Evolutionary conservation across 2,329 filamentous ascomycete genomes (phyloP), one percentile per base, ranked within the genome.

Genomic region (Xylaria sp.): DNA sequence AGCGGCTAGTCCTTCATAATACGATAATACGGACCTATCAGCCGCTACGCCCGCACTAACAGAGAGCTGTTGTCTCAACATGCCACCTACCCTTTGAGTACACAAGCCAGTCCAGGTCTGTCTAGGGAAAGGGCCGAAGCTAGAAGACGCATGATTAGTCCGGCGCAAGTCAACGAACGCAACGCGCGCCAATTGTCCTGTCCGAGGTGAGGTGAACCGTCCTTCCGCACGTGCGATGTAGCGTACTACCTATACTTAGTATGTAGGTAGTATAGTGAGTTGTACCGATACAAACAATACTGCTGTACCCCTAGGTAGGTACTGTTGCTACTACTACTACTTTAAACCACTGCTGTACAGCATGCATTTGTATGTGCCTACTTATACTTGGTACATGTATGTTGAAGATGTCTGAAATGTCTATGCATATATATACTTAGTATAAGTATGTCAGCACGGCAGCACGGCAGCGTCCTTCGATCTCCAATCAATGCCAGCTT

Each of bases 61-160:
- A n/a, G 16, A 10, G 40, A 63, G 51, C 37, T 13, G 21, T 8
- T 10, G 21, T 58, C 54, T 60, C 42, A 55, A 47, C 57, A 65
- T 57, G 61, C 51, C 62, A 57, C 65, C 55, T 58, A 53, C 50
- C 57, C 10, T 53, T 54, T 53, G 48, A 63, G 68, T 64, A 35
- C 58, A 29, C 60, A 35, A 16, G 32, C 51, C 32, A 35, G 32
- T 35, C 32, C 32, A 35, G 5, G 32, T 35, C 32, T 48, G 40
- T 44, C 42, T 40, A 54, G 51, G 35, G 64, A 64, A 67, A 64
- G 64, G 60, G 60, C 67, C 64, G 67, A 69, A 69, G 67, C 63
- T 63, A 66, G 54, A 44, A 40, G 48, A 57, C 21, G 53, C 51
- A 58, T 65, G 62, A 27, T 62, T 48, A 53, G 57, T 21, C 18